Evolutionary conservation across 163 green algal species (phyloP).

Genomic region (Volvox carteri): DNA sequence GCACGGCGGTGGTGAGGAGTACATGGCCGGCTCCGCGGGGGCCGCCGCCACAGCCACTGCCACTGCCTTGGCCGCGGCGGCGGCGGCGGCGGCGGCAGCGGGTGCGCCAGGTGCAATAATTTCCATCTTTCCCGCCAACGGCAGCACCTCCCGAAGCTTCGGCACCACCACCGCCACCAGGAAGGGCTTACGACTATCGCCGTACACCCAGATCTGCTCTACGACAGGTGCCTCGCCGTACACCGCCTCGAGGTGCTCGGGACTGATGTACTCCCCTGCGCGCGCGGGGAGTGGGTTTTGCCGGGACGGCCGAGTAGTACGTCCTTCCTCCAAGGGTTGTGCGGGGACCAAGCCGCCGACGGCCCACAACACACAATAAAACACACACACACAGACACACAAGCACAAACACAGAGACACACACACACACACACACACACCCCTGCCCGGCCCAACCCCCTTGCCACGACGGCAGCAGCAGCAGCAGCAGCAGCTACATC

Average conservation of each 20-base stretch:
- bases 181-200: conserved; percentile 66
- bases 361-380: not conserved
- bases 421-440: no score
- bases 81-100: not conserved
- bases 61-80: not conserved
- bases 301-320: no score
- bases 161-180: conserved; percentile 85
- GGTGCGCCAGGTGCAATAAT: not conserved
- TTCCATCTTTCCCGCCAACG: not conserved
- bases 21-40: not conserved
- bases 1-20: no score
- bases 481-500: no score
- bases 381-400: no score
- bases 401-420: no score
- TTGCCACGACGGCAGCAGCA: no score
- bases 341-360: no score
- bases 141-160: not conserved
- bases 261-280: conserved; percentile 38
- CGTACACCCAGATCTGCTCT: conserved; percentile 81
- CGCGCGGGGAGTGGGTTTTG: not conserved
- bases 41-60: not conserved
- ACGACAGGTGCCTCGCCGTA: conserved; percentile 67
- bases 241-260: conserved; percentile 56
- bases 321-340: no score
- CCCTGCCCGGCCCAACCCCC: no score